Conservation (phyloP, 306 rosid species). For the Trifolium dubium region DNA sequence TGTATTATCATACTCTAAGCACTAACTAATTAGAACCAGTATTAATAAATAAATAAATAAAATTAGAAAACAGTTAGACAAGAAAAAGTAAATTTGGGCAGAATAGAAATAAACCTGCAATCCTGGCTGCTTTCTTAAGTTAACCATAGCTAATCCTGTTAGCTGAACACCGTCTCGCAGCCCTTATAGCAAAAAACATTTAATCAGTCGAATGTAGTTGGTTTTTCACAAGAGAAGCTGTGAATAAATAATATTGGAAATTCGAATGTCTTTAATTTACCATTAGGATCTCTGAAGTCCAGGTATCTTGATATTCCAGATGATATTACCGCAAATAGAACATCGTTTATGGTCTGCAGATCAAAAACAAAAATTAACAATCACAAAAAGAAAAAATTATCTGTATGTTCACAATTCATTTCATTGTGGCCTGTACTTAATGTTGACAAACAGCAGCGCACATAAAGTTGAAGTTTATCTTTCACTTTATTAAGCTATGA, state of each 20-base stretch:
- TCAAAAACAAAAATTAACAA: slow-evolving; percentile 32
- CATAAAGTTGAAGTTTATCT: too few relatives aligned
- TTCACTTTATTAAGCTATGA: too few relatives aligned
- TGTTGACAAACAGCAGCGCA: too few relatives aligned
- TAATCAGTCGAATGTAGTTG: neutral
- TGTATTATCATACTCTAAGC: neutral
- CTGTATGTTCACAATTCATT: neutral
- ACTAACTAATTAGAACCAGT: neutral
- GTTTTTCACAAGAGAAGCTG: neutral
- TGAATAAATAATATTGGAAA: too few relatives aligned
- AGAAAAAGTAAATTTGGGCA: neutral
- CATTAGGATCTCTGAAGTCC: slow-evolving; percentile 66
- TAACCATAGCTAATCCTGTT: slow-evolving; percentile 87
- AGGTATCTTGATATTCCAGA: slow-evolving; percentile 80
- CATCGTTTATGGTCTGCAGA: slow-evolving; percentile 89
- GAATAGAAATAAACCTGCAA: slow-evolving; percentile 58
- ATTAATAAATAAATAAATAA: neutral
- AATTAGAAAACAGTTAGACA: neutral
- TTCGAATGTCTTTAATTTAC: slow-evolving; percentile 42
- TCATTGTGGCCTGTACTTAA: neutral
- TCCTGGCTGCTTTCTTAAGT: slow-evolving; percentile 73
- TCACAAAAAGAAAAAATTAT: neutral
- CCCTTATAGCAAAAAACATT: slow-evolving; percentile 45
- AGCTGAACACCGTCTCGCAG: slow-evolving; percentile 70
- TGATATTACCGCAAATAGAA: slow-evolving; percentile 76